Base-by-base conservation (phyloP, 345 rosid genomes). In the Boechera stricta region DNA sequence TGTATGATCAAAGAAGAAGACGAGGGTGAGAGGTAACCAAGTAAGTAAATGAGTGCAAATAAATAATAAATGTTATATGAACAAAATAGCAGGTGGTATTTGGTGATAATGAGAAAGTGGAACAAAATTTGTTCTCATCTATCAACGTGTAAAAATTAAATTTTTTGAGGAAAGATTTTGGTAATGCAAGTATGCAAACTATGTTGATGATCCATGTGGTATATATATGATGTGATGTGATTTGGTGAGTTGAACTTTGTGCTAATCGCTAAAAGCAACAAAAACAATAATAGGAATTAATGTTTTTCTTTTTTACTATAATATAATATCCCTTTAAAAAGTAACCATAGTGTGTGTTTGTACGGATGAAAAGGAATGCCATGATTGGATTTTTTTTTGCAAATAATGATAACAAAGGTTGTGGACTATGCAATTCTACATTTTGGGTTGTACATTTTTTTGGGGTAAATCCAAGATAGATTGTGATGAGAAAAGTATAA, bases 341-440 rank as follows among this genome's bases (percentile, higher is more conserved):
- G 44, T 38, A 26, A 26, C 18, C 51, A 32, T 62, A 54, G 71
- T 69, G 64, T 21, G 24, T 21, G 24, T 21, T 21, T 21, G 24
- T 69, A 76, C 80, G 75, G 70, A n/a, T 69, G 75, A 42, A 53
- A 61, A 53, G 41, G 75, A 69, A 69, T 13, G 12, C 52, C 54
- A 48, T 13, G 28, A 41, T 59, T 48, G 52, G 26, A 9, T 28
- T 11, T 12, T 10, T 53, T 61, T 31, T 4, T 21, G 24, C 44
- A 39, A 16, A 53, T 21, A 32, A 54, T 54, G 45, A 32, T 64
- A 74, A 64, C 53, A 61, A 41, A 51, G 59, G 26, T 28, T 60
- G 36, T 52, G 1, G 10, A 62, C 42, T 62, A 51, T 11, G 32
- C 4, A 52, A 21, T 51, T 49, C 47, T 49, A 33, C 0, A 6